These are phyloP conservation scores for Flaveria floridana DNA, from an alignment of 140 eudicot species.

Conservation along the genomic window DNA sequence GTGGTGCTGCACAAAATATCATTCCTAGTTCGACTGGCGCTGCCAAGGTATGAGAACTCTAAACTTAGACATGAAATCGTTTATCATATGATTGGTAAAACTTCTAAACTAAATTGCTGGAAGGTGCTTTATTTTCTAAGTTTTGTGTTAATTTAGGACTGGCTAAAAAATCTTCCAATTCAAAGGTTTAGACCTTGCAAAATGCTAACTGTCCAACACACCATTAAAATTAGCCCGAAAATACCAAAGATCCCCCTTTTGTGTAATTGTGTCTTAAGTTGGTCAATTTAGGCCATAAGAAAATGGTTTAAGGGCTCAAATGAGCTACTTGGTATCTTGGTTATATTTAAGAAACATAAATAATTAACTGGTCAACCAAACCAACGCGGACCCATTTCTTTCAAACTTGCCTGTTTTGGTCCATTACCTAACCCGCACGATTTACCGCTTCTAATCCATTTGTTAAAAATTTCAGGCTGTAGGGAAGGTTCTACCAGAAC, in stretches of 20 bases:
- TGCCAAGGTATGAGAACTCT: constrained; percentile 59
- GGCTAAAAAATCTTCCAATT: neutral
- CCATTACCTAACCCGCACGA: neutral
- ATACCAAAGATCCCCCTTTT: neutral
- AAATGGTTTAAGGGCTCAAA: neutral
- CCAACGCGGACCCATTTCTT: too few species aligned
- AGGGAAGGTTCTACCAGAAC: constrained; percentile 91
- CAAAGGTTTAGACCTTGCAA: neutral
- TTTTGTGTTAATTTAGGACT: neutral
- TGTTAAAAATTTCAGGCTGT: constrained; percentile 60
- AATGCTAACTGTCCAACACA: neutral
- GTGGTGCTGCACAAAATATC: constrained; percentile 93
- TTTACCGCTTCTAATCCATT: neutral
- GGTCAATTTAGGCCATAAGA: neutral
- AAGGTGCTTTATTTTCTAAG: neutral
- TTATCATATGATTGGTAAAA: neutral
- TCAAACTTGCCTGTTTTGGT: too few species aligned
- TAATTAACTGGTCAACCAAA: neutral
- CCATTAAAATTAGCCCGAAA: neutral
- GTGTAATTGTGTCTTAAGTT: neutral
- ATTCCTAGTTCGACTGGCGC: constrained; percentile 98
- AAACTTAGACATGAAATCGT: neutral
- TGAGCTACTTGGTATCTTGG: neutral
- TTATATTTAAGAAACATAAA: neutral
- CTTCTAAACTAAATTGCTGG: neutral